Evolutionary conservation across 2,329 filamentous ascomycete genomes (phyloP), one percentile per base, ranked within the genome.

Genomic region (Parascedosporium putredinis): DNA sequence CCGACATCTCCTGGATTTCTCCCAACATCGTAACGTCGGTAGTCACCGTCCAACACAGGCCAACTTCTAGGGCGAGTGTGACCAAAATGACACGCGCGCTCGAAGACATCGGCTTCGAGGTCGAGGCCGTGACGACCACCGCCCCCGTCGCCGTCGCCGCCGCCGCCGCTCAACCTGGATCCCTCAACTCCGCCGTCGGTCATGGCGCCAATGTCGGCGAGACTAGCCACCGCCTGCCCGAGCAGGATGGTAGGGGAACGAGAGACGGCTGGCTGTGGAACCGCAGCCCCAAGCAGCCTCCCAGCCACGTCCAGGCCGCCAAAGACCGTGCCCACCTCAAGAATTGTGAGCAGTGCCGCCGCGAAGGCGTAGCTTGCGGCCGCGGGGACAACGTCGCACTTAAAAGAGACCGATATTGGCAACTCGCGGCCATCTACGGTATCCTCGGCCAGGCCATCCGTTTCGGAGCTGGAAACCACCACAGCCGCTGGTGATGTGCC

Each of bases 1-100:
- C 59, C 66, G 75, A 61, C 59, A 67, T 70, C 68, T 70, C 59
- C 50, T 80, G 77, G 67, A 75, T 87, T 25, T 83, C 81, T 54
- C 77, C 83, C 52, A 87, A 85, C 55, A 77, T 88, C 53, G 75
- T 88, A 58, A 83, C 82, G 34, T 85, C 84, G 45, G 79, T 79
- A 53, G 78, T 87, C 56, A 81, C 79, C 27, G 69, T 84, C 54
- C 69, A 73, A 56, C 80, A 84, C 63, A 59, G 57, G 43, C 58
- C 69, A 52, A 63, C 64, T 51, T 60, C 67, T 2, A 62, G 65
- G 25, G 69, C 72, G 12, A 63, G 63, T 27, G 65, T 72, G 27
- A 70, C 71, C 27, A 59, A 55, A 53, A 73, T 76, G 56, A 64
- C 64, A 53, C 60, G 60, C 42, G 68, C 73, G 7, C 70, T 84